Conservation (phyloP, 2,329 filamentous ascomycete genomes). For the Drechslerella coelobrocha region DNA sequence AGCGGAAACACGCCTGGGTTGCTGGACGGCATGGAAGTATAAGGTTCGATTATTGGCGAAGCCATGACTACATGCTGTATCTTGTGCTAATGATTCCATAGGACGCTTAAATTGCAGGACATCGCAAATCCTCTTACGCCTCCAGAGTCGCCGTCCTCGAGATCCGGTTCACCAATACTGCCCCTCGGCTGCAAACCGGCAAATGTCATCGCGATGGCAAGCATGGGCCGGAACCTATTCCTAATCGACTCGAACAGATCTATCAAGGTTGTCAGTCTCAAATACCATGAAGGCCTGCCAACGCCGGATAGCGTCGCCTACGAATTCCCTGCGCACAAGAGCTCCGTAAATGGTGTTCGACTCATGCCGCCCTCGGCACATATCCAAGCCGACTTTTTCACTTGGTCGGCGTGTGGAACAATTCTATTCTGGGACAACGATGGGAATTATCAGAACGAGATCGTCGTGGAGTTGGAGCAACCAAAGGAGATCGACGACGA, state of each 20-base stretch:
- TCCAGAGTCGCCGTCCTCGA: slow-evolving; percentile 54
- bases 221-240: slow-evolving; percentile 71
- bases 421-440: slow-evolving; percentile 82
- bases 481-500: slow-evolving; percentile 63
- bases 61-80: neutral
- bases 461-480: slow-evolving; percentile 75
- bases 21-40: slow-evolving; percentile 59
- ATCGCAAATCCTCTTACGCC: slow-evolving; percentile 54
- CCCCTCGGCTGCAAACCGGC: slow-evolving; percentile 54
- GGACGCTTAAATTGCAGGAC: slow-evolving; percentile 54
- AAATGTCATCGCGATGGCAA: slow-evolving; percentile 69
- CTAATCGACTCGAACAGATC: slow-evolving; percentile 77
- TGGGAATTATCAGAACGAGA: slow-evolving; percentile 70
- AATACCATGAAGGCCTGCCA: slow-evolving; percentile 54
- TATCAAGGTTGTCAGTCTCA: slow-evolving; percentile 67
- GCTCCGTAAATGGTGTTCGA: slow-evolving; percentile 75
- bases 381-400: slow-evolving; percentile 76
- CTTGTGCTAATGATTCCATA: slow-evolving; percentile 23
- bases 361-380: slow-evolving; percentile 68
- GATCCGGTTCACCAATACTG: slow-evolving; percentile 54
- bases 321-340: slow-evolving; percentile 68
- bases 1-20: slow-evolving; percentile 57
- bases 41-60: slow-evolving; percentile 44
- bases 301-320: slow-evolving; percentile 56
- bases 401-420: slow-evolving; percentile 82